Base-by-base conservation (phyloP, 208 protist species). In the Crithidia acanthocephali region DNA sequence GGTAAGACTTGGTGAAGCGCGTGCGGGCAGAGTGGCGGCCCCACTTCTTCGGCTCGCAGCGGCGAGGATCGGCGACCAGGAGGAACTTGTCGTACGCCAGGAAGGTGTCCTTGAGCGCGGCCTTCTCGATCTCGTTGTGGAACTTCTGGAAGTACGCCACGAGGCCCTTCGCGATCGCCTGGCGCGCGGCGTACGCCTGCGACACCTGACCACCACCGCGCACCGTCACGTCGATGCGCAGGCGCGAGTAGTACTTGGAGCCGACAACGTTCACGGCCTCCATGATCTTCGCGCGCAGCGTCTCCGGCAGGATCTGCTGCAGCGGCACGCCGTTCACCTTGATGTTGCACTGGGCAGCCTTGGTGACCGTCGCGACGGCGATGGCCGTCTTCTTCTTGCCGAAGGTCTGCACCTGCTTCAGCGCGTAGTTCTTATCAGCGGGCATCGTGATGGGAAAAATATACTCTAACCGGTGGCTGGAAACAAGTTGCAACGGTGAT, bases 1-100 rank as follows among this genome's bases (percentile, higher is more conserved):
- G 95, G 95, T 99, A 99, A 51, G 98, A 99, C 93, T 99, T 99
- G 85, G 99, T 99, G 93, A 97, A 98, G 84, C 98, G 90, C 23
- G 99, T 97, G 78, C 99, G 97, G 80, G 99, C 99, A 97, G 98
- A 98, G 77, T 95, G 97, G 89, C 99, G 98, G 78, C 99, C 99
- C 88, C 99, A 99, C 89, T 99, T 99, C 98, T 99, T 99, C 68
- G 99, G 95, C 92, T 99, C 99, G 88, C 95, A 98, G 83, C 98
- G 95, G 87, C 99, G 97, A 72, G 99, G 98, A 84, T 99, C 99
- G 65, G 99, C 98, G 82, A 99, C 99, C 45, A 99, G 92, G 23
- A 99, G 92, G 63, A 95, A 98, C 72, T 99, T 95, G 92, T 99
- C 99, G 83, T 98, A 99, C 23, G 71, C 62, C 5, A 99, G 44